Evolutionary conservation across 1,284 basidiomycete species (phyloP).

Genomic region (Leccinum subatratum): DNA sequence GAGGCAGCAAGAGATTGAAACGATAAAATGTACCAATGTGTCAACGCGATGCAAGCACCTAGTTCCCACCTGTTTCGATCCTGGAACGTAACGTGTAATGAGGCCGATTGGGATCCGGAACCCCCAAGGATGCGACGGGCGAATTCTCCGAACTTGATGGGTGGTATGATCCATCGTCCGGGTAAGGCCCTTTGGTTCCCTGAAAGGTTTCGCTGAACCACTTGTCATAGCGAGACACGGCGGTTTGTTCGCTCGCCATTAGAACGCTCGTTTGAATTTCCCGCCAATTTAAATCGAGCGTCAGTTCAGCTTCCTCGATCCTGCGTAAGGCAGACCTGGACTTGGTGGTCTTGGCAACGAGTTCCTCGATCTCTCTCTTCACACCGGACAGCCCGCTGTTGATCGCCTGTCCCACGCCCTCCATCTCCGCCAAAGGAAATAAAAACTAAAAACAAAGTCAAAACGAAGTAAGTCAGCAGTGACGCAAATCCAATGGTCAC

Average conservation of each 20-base stretch:
- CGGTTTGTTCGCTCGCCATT: too few species aligned
- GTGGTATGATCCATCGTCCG: neutral
- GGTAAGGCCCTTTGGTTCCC: neutral
- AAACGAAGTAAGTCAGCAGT: neutral
- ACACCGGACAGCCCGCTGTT: neutral
- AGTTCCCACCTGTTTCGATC: neutral
- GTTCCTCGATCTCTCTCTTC: neutral
- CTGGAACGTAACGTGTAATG: neutral
- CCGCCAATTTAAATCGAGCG: neutral
- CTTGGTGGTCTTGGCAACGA: neutral
- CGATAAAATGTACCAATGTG: neutral
- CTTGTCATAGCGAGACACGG: too few species aligned
- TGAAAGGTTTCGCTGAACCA: too few species aligned
- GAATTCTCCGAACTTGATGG: neutral
- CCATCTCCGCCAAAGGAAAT: neutral
- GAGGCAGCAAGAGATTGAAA: neutral
- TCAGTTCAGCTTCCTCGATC: neutral
- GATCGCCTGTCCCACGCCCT: neutral
- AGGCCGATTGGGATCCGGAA: neutral
- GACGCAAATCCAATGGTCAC: neutral
- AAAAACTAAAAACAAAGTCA: neutral
- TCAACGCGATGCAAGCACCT: neutral
- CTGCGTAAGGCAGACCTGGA: neutral
- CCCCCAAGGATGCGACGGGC: neutral
- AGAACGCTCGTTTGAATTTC: neutral